These are phyloP conservation scores for Brassica hybrid DNA, from an alignment of 441 rosid genomes.

Conservation along the genomic window DNA sequence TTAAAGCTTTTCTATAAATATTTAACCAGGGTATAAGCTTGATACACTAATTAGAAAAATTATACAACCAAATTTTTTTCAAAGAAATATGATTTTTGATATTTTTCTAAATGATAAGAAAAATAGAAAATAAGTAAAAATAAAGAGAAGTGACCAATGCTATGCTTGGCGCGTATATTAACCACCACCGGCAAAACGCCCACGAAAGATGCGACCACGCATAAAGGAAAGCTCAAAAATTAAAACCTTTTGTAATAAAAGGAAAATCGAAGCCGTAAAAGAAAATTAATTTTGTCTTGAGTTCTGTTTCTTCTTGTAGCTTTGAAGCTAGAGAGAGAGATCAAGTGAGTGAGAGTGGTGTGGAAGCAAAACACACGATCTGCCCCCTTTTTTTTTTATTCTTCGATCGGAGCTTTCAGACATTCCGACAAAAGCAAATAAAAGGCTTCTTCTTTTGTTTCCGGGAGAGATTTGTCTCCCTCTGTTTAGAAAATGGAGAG, in stretches of 20 bases:
- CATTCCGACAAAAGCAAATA: conserved; percentile 27
- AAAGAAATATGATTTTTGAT: neutral
- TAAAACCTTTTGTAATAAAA: conserved; percentile 8
- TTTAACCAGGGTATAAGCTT: no score
- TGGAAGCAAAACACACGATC: conserved; percentile 41
- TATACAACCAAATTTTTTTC: no score
- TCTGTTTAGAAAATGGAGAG: conserved; percentile 57
- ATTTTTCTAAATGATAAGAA: neutral
- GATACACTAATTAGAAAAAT: no score
- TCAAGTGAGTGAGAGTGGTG: conserved; percentile 45
- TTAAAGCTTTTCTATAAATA: neutral
- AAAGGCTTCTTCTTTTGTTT: no score
- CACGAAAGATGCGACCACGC: conserved; percentile 42
- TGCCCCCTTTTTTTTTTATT: conserved; percentile 8
- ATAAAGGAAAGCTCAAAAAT: conserved; percentile 44
- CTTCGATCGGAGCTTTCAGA: conserved; percentile 48
- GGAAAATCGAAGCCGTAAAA: conserved; percentile 35
- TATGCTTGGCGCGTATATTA: conserved; percentile 75
- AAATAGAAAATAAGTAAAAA: neutral
- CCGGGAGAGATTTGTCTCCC: conserved; percentile 24
- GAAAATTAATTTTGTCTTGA: neutral
- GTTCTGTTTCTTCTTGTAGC: conserved; percentile 17
- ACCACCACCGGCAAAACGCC: conserved; percentile 48
- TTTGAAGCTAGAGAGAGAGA: conserved; percentile 34
- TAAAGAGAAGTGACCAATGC: conserved; percentile 19